phyloP scores from a whole-genome alignment of 805 yeast species.

The Kluyveromyces aestuarii region DNA sequence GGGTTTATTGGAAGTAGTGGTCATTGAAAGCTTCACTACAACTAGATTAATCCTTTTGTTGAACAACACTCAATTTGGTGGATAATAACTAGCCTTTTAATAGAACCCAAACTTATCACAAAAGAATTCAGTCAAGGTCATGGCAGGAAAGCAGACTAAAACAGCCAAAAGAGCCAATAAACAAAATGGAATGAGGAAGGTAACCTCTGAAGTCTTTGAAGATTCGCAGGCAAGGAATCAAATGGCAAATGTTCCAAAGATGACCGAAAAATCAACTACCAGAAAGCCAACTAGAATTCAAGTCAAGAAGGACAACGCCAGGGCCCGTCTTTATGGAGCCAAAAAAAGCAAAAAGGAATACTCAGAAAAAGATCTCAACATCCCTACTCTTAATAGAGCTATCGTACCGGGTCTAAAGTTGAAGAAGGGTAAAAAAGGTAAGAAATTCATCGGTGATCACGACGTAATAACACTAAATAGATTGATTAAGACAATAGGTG shows the following conservation, averaged over 20 bases:
- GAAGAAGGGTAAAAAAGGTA: conserved; percentile 77
- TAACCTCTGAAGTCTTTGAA: conserved; percentile 56
- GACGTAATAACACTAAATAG: conserved; percentile 55
- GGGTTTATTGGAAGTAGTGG: no score
- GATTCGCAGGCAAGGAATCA: conserved; percentile 66
- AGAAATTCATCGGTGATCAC: conserved; percentile 64
- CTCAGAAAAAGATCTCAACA: conserved; percentile 67
- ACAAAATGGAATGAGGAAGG: conserved; percentile 45
- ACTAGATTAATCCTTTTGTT: no score
- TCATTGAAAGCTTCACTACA: no score
- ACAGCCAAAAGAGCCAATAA: conserved; percentile 46
- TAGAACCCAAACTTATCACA: no score
- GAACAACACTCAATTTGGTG: no score
- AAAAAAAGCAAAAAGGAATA: conserved; percentile 42
- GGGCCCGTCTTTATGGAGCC: conserved; percentile 59
- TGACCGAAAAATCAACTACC: conserved; percentile 49
- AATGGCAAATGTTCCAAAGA: conserved; percentile 42
- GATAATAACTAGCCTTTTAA: no score
- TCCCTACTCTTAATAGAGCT: conserved; percentile 76
- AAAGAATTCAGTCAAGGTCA: conserved; percentile 9
- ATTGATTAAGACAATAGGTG: conserved; percentile 73
- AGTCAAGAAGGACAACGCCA: conserved; percentile 59
- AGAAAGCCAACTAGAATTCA: conserved; percentile 40
- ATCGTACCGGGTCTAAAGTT: conserved; percentile 77
- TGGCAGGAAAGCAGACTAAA: conserved; percentile 54